Conservation (phyloP, 352 stramenopile species). For the Phytophthora nicotianae region DNA sequence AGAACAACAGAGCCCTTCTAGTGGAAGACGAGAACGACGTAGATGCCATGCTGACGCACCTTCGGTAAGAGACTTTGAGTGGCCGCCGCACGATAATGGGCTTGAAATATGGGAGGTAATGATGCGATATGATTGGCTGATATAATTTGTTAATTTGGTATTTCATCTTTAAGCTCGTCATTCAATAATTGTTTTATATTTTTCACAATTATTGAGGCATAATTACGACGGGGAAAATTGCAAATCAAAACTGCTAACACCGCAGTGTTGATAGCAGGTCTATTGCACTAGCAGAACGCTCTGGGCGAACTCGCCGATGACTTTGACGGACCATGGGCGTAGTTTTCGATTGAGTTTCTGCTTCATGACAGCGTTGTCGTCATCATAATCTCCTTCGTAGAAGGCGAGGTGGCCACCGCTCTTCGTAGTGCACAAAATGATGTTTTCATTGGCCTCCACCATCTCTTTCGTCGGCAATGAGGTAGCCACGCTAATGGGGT, state of each 20-base stretch:
- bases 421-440: constrained; percentile 56
- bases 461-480: constrained; percentile 31
- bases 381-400: constrained; percentile 36
- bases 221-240: too few relatives aligned
- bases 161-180: too few relatives aligned
- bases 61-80: constrained; percentile 30
- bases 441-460: constrained; percentile 46
- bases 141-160: too few relatives aligned
- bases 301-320: constrained; percentile 47
- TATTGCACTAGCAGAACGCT: constrained; percentile 20
- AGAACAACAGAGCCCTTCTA: not conserved
- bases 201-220: too few relatives aligned
- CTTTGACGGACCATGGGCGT: constrained; percentile 41
- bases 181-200: too few relatives aligned
- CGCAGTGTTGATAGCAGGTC: too few relatives aligned
- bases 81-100: constrained; percentile 27
- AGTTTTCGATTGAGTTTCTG: constrained; percentile 21
- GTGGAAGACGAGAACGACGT: not conserved
- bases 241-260: too few relatives aligned
- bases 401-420: constrained; percentile 55
- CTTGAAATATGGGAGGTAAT: constrained; percentile 16
- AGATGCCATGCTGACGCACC: constrained; percentile 13
- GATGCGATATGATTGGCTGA: constrained; percentile 11
- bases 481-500: constrained; percentile 51
- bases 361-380: constrained; percentile 2